A percentile compares a stretch with the other conserved stretches of the same genome.
These are phyloP conservation scores for Dendrobium officinale DNA, from an alignment of 106 monocot genomes.

Conservation along the genomic window DNA sequence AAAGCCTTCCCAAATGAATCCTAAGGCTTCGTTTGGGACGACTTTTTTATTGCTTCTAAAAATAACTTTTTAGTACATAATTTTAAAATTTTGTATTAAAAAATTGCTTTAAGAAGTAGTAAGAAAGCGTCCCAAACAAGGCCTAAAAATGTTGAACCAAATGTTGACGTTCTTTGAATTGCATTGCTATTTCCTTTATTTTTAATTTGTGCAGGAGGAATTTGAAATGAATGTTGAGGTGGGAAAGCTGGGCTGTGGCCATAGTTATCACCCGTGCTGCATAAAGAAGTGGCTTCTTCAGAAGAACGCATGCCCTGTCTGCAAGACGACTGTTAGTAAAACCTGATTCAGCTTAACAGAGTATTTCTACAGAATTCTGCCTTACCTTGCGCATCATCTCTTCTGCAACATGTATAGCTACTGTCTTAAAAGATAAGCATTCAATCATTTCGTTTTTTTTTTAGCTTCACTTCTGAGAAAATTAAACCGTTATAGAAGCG, in stretches of 20 bases:
- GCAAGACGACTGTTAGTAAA: conserved; percentile 64
- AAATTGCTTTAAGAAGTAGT: too few relatives aligned
- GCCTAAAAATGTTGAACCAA: too few relatives aligned
- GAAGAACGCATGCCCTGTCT: conserved; percentile 92
- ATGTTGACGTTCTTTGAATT: too few relatives aligned
- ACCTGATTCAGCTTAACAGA: conserved; percentile 10
- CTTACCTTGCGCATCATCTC: not conserved
- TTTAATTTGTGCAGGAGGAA: conserved; percentile 83
- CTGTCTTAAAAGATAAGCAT: not conserved
- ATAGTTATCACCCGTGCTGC: conserved; percentile 73
- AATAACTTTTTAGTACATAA: too few relatives aligned
- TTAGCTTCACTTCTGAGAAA: too few relatives aligned
- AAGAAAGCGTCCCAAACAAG: too few relatives aligned
- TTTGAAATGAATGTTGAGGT: conserved; percentile 70
- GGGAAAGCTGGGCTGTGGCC: conserved; percentile 74
- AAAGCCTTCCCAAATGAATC: too few relatives aligned
- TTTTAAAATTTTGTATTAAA: too few relatives aligned
- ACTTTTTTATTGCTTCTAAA: too few relatives aligned
- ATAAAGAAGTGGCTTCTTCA: conserved; percentile 88
- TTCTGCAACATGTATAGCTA: not conserved
- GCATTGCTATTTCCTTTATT: conserved; percentile 24
- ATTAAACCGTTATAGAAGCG: too few relatives aligned
- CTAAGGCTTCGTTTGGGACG: too few relatives aligned
- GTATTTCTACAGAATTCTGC: too few relatives aligned
- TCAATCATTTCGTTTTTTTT: not conserved